phyloP scores from a whole-genome alignment of 495 filamentous ascomycete genomes.

The Annulohypoxylon maeteangense region DNA sequence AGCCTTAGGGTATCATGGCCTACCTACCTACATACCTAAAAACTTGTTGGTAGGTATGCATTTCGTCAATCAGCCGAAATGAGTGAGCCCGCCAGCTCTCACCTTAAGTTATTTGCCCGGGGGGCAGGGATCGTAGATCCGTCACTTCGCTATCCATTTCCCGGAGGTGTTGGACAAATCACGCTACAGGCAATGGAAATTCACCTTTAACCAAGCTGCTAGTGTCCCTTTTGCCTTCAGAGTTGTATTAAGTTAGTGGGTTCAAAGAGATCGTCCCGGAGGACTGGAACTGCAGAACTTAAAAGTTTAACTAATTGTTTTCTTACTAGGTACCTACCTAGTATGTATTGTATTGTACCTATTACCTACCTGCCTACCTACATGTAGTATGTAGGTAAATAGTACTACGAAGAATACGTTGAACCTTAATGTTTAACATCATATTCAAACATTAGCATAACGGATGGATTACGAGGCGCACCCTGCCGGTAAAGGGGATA shows the following conservation, averaged over 20 bases:
- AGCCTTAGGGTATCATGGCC: too few relatives aligned
- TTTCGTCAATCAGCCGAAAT: slow-evolving; percentile 21
- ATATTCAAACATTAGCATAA: too few relatives aligned
- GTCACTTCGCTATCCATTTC: slow-evolving; percentile 3
- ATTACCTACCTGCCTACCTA: too few relatives aligned
- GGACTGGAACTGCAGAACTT: neutral
- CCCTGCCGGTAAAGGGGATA: too few relatives aligned
- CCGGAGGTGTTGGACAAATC: neutral
- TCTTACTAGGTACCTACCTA: too few relatives aligned
- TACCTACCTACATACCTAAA: too few relatives aligned
- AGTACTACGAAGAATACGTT: too few relatives aligned
- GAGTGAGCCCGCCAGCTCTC: neutral
- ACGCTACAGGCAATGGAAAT: neutral
- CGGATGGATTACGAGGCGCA: too few relatives aligned
- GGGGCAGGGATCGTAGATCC: neutral
- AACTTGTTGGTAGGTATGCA: slow-evolving; percentile 14
- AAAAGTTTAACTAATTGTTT: too few relatives aligned
- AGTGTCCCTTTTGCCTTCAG: neutral
- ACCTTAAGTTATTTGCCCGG: neutral
- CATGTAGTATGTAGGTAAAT: too few relatives aligned
- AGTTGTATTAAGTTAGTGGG: neutral
- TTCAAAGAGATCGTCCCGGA: slow-evolving; percentile 5
- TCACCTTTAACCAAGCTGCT: neutral
- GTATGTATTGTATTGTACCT: too few relatives aligned
- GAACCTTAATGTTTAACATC: too few relatives aligned